Percentiles rank a stretch among this genome's conserved stretches.
phyloP scores from a whole-genome alignment of 805 yeast genomes.

The Candida loeiensis region DNA sequence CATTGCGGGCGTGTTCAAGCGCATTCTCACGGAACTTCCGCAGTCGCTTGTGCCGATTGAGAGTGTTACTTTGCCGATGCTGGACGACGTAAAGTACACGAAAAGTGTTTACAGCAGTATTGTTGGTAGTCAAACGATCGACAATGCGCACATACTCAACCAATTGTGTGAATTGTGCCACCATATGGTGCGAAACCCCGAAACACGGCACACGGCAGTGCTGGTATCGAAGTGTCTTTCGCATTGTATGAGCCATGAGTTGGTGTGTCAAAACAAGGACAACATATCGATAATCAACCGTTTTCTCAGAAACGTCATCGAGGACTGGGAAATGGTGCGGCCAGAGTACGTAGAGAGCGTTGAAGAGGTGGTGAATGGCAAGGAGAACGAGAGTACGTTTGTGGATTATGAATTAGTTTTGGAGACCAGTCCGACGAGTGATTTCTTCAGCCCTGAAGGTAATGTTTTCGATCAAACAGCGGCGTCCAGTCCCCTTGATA shows the following conservation, averaged over 20 bases:
- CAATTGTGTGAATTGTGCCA: conserved; percentile 40
- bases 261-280: conserved; percentile 40
- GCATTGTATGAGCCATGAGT: conserved; percentile 55
- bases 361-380: conserved; percentile 15
- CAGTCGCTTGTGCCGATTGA: conserved; percentile 51
- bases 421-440: conserved; percentile 18
- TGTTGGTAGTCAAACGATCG: conserved; percentile 21
- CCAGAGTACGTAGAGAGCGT: conserved; percentile 10
- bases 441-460: too few species aligned
- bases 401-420: conserved; percentile 25
- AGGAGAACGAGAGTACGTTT: conserved; percentile 16
- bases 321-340: conserved; percentile 37
- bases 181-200: conserved; percentile 34
- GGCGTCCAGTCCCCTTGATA: too few species aligned
- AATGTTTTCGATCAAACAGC: not conserved
- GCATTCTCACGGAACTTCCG: conserved; percentile 50
- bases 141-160: conserved; percentile 32
- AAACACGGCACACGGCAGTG: conserved; percentile 43
- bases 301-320: conserved; percentile 50
- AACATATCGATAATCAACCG: conserved; percentile 49
- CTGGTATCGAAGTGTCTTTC: conserved; percentile 47
- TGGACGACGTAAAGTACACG: conserved; percentile 47
- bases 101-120: conserved; percentile 31
- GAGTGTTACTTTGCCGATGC: conserved; percentile 50
- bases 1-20: conserved; percentile 45